phyloP scores from a whole-genome alignment of 1,284 basidiomycete genomes.

The Porogramme epimiltina region DNA sequence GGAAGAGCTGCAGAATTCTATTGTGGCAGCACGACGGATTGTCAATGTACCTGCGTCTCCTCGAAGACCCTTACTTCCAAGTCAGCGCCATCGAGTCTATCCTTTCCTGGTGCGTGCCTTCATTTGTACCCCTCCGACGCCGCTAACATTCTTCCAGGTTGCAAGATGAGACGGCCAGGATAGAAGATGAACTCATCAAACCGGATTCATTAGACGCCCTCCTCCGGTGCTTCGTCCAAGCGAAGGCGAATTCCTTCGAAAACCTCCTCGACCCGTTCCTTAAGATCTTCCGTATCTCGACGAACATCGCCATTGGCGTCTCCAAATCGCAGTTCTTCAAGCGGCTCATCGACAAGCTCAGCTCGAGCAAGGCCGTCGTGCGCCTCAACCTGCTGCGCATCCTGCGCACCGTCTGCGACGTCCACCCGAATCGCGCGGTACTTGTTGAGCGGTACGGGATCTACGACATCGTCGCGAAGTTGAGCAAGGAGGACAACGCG shows the following conservation, averaged over 20 bases:
- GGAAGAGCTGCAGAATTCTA: constrained; percentile 85
- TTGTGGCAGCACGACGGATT: constrained; percentile 91
- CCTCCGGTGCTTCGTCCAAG: constrained; percentile 82
- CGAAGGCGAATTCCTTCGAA: constrained; percentile 93
- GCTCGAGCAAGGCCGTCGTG: constrained; percentile 83
- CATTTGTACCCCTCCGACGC: background rate
- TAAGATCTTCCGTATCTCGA: constrained; percentile 87
- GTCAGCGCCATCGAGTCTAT: constrained; percentile 92
- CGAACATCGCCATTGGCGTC: constrained; percentile 73
- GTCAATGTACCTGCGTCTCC: constrained; percentile 78
- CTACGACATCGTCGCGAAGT: constrained; percentile 72
- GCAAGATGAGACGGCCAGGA: constrained; percentile 91
- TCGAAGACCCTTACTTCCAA: constrained; percentile 95
- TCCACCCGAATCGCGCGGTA: constrained; percentile 82
- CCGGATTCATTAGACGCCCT: constrained; percentile 71
- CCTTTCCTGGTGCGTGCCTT: constrained; percentile 75
- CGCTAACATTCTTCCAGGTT: constrained; percentile 54
- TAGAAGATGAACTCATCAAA: constrained; percentile 87
- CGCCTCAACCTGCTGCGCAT: constrained; percentile 89
- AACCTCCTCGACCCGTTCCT: constrained; percentile 91
- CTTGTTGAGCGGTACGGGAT: constrained; percentile 82
- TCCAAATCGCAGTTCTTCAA: constrained; percentile 85
- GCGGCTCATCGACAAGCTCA: constrained; percentile 84
- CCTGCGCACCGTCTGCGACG: constrained; percentile 84
- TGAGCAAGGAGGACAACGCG: constrained; percentile 84